Base-by-base conservation (phyloP, 768 basidiomycete species). In the Lactifluus piperatus region DNA sequence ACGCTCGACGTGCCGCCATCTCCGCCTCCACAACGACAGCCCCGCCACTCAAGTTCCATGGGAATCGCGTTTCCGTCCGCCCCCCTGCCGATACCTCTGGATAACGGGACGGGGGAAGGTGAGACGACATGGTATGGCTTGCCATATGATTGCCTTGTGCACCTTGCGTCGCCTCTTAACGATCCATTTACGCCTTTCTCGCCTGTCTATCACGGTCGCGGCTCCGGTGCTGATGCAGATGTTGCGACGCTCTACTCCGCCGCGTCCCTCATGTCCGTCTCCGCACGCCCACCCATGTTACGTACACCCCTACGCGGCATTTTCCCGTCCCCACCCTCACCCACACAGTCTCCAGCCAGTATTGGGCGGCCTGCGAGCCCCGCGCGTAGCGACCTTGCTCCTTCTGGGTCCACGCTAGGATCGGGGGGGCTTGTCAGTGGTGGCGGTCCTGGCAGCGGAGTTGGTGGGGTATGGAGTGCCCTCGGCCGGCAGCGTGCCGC, bases 171-270 rank as follows among this genome's bases (percentile, higher is more conserved):
- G 13, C 81, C 86, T 5, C 81, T 86, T 65, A n/a, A 47, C 39
- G 81, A 83, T 58, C 63, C 72, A 6, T 74, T 75, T 58, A 60
- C 67, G 49, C 74, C 82, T 0, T 85, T 82, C 67, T 72, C 79
- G 0, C 73, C 77, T 1, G 70, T 74, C 13, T 62, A 67, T 36
- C 64, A 62, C 14, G 57, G 62, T 5, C 61, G 57, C 4, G 41
- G 43, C 20, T 74, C 78, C 34, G 73, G 75, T 13, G 77, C 78
- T 20, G 91, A 92, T 70, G 77, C 86, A 0, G 91, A 94, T 52
- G 86, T 90, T 10, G 87, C 89, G 18, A 91, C 90, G 4, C 75
- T 92, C 5, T 93, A 92, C 70, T 88, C 88, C n/a, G 88, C 88
- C 0, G 88, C 88, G 5, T 89, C 86, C 2, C 76, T 92, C 24